Conservation (phyloP, 768 basidiomycete species). For the Suillus plorans region DNA sequence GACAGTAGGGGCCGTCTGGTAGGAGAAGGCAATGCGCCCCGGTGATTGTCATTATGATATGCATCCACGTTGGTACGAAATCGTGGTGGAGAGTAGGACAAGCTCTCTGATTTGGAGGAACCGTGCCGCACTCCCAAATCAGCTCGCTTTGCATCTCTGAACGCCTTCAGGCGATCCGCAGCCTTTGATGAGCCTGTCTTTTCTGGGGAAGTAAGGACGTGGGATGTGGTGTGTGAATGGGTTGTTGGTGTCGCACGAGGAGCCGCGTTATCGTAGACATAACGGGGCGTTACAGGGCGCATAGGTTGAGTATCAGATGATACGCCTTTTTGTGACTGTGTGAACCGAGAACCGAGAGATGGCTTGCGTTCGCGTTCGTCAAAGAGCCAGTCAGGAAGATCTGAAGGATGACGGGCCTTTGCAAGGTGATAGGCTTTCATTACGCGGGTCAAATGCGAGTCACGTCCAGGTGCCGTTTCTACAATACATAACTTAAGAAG, state of each 20-base stretch:
- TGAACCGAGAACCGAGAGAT: slow-evolving; percentile 14
- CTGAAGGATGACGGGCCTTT: slow-evolving; percentile 53
- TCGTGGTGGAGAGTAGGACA: slow-evolving; percentile 1
- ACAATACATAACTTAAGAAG: neutral
- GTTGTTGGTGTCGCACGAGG: slow-evolving; percentile 5
- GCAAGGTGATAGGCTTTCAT: slow-evolving; percentile 69
- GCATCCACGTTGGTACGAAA: neutral
- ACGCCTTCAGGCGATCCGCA: slow-evolving; percentile 46
- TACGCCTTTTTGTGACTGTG: neutral
- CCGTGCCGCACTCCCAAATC: slow-evolving; percentile 16
- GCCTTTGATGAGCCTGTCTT: slow-evolving; percentile 34
- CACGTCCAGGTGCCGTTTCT: slow-evolving; percentile 55
- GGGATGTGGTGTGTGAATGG: neutral
- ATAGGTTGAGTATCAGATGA: slow-evolving; percentile 14
- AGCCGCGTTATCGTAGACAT: slow-evolving; percentile 38
- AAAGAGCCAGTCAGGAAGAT: slow-evolving; percentile 69
- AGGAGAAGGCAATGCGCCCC: neutral
- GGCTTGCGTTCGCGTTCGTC: slow-evolving; percentile 51
- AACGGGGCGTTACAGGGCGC: slow-evolving; percentile 31
- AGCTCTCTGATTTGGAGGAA: slow-evolving; percentile 2
- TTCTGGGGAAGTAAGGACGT: slow-evolving; percentile 17
- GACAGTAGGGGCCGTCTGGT: neutral
- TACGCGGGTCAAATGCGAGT: slow-evolving; percentile 59
- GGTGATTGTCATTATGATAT: neutral
- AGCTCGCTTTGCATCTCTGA: slow-evolving; percentile 50